Conservation (phyloP, 768 basidiomycete species). For the Leccinellum rugosiceps region DNA sequence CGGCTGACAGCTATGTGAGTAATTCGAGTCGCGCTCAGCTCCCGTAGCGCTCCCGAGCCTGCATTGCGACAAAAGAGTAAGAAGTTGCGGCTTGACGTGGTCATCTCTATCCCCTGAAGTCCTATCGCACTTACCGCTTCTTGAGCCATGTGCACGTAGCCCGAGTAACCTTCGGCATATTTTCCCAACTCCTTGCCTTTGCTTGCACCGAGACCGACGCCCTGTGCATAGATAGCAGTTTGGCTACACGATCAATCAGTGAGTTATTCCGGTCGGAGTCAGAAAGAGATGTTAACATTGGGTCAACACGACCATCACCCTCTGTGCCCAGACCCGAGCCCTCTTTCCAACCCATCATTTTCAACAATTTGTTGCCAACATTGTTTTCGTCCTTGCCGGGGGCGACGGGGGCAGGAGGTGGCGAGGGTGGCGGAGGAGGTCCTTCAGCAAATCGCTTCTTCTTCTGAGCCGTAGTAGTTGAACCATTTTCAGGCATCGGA, state of each 20-base stretch:
- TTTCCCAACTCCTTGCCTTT: slow-evolving; percentile 83
- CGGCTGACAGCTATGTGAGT: slow-evolving; percentile 9
- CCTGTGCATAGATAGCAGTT: slow-evolving; percentile 82
- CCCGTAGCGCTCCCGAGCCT: slow-evolving; percentile 37
- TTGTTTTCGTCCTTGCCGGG: slow-evolving; percentile 82
- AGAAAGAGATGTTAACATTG: slow-evolving; percentile 51
- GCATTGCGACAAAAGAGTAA: slow-evolving; percentile 27
- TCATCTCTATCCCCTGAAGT: slow-evolving; percentile 22
- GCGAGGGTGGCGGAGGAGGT: slow-evolving; percentile 56
- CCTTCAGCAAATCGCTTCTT: slow-evolving; percentile 52
- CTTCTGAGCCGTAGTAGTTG: slow-evolving; percentile 25
- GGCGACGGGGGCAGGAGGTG: slow-evolving; percentile 61
- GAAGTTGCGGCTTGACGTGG: slow-evolving; percentile 14
- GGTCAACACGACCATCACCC: slow-evolving; percentile 84
- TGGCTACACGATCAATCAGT: slow-evolving; percentile 43
- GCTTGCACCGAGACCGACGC: slow-evolving; percentile 89
- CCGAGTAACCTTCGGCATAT: slow-evolving; percentile 62
- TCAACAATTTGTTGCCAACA: slow-evolving; percentile 87
- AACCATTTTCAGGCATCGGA: slow-evolving; percentile 56
- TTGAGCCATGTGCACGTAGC: slow-evolving; percentile 71
- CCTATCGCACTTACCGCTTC: slow-evolving; percentile 51
- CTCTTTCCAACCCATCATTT: slow-evolving; percentile 98
- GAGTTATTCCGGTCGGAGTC: neutral
- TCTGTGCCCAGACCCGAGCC: slow-evolving; percentile 82
- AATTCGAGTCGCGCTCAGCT: slow-evolving; percentile 20